Conservation (phyloP, 2,329 filamentous ascomycete species). For the Teratosphaeria pseudoeucalypti region DNA sequence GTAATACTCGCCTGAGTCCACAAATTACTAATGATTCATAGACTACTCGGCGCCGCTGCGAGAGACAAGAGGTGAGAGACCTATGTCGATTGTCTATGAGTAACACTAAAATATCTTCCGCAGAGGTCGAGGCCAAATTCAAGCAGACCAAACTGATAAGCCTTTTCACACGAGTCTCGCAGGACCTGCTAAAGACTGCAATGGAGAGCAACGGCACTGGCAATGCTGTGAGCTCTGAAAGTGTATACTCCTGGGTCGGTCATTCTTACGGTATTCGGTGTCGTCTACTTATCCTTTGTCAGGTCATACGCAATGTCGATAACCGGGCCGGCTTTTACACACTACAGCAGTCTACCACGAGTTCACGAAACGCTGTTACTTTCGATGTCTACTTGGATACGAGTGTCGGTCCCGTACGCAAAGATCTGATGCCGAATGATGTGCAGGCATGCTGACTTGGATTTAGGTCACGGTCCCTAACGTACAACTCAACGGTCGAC, state of each 20-base stretch:
- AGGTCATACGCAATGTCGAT: conserved; percentile 40
- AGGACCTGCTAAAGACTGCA: conserved; percentile 47
- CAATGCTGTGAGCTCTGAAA: conserved; percentile 28
- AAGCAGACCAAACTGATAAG: conserved; percentile 53
- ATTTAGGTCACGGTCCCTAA: conserved; percentile 39
- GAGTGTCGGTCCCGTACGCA: conserved; percentile 35
- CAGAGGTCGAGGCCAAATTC: conserved; percentile 46
- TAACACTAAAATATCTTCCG: neutral
- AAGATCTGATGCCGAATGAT: neutral
- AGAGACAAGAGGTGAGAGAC: conserved; percentile 38
- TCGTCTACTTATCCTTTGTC: neutral
- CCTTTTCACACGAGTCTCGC: conserved; percentile 48
- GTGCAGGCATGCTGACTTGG: neutral
- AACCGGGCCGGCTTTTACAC: conserved; percentile 51
- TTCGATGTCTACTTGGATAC: conserved; percentile 49
- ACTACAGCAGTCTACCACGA: conserved; percentile 44
- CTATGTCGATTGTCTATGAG: neutral
- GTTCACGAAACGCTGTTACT: conserved; percentile 39
- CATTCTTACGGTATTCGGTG: conserved; percentile 28
- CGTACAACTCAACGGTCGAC: conserved; percentile 49
- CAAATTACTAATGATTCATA: conserved; percentile 2
- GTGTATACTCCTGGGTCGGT: conserved; percentile 39
- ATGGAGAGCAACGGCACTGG: conserved; percentile 39
- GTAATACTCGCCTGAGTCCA: conserved; percentile 29
- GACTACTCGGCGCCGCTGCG: conserved; percentile 54